Evolutionary conservation across 768 basidiomycete species (phyloP).

Genomic region (Lactarius psammicola): DNA sequence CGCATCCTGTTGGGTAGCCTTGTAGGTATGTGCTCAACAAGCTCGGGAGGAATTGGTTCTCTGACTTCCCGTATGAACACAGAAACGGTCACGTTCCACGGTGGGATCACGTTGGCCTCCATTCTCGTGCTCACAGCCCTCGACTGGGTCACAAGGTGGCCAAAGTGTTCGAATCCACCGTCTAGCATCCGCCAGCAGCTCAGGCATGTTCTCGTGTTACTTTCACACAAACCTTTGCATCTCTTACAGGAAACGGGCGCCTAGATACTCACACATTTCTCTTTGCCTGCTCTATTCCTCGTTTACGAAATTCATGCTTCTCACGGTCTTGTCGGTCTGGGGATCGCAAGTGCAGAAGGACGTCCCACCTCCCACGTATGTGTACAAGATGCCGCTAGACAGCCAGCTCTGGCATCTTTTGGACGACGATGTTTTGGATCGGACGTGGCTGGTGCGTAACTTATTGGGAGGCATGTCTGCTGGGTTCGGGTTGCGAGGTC

Average conservation of each 20-base stretch:
- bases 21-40: slow-evolving; percentile 46
- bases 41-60: slow-evolving; percentile 1
- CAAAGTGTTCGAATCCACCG: slow-evolving; percentile 17
- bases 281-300: slow-evolving; percentile 83
- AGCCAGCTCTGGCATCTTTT: slow-evolving; percentile 50
- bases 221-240: background rate
- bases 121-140: slow-evolving; percentile 48
- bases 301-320: slow-evolving; percentile 76
- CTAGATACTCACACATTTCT: slow-evolving; percentile 69
- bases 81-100: slow-evolving; percentile 79
- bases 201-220: slow-evolving; percentile 7
- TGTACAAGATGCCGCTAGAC: slow-evolving; percentile 34
- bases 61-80: background rate
- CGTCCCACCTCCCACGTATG: slow-evolving; percentile 25
- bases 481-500: slow-evolving; percentile 82
- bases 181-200: slow-evolving; percentile 24
- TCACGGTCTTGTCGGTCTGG: slow-evolving; percentile 84
- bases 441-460: slow-evolving; percentile 83
- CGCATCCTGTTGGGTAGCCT: slow-evolving; percentile 64
- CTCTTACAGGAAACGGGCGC: background rate
- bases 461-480: slow-evolving; percentile 83
- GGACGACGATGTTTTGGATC: slow-evolving; percentile 72
- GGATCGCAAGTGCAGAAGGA: slow-evolving; percentile 44
- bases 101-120: slow-evolving; percentile 59
- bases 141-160: slow-evolving; percentile 38